Evolutionary conservation across 352 stramenopile species (phyloP).

Genomic region (Aphanomyces invadans): DNA sequence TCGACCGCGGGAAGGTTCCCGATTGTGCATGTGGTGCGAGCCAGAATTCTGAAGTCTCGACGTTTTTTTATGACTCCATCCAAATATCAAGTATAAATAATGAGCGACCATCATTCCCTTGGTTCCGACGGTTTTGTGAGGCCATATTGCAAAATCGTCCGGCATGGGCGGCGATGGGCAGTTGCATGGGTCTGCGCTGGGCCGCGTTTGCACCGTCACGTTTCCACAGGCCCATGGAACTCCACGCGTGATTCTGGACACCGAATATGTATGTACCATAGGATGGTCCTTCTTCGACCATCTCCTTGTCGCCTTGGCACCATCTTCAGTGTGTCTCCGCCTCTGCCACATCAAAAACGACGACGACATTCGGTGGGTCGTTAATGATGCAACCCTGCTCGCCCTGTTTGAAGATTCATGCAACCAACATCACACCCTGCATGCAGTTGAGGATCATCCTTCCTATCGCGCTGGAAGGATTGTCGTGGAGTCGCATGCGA

Average conservation of each 20-base stretch:
- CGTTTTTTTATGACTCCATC: too few relatives aligned
- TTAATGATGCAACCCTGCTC: not conserved
- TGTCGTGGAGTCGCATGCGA: not conserved
- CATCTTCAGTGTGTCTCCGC: not conserved
- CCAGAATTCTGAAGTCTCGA: too few relatives aligned
- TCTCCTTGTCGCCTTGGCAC: not conserved
- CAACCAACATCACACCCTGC: not conserved
- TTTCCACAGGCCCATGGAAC: not conserved
- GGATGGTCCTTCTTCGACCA: not conserved
- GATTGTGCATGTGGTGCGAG: too few relatives aligned
- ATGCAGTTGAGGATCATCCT: not conserved
- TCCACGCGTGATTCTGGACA: not conserved
- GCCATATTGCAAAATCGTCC: not conserved
- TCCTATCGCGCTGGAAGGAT: too few relatives aligned
- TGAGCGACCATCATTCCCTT: not conserved
- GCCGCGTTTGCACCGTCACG: not conserved
- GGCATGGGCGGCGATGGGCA: constrained; percentile 4
- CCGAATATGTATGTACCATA: not conserved
- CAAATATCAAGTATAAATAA: not conserved
- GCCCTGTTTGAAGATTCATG: not conserved
- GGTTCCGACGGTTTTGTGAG: not conserved
- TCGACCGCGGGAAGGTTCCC: not conserved
- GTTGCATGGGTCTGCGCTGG: not conserved
- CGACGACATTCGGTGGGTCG: not conserved
- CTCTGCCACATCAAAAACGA: constrained; percentile 9